A percentile compares a stretch with the other conserved stretches of the same genome.
Evolutionary conservation across 1,139 yeast species (phyloP).

Genomic region (Protomyces inouyei): DNA sequence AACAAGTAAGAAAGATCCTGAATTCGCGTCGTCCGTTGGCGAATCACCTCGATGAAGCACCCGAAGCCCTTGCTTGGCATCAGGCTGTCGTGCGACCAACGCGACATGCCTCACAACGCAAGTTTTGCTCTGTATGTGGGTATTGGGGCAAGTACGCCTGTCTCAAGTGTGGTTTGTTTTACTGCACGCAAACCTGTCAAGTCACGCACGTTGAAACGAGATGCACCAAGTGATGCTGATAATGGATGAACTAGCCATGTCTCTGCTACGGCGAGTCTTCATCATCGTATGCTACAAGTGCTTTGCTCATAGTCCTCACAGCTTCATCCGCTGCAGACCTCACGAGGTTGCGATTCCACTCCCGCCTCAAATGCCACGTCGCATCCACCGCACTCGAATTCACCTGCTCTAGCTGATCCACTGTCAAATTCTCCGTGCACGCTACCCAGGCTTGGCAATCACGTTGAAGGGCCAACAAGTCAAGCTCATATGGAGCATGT

Average conservation of each 20-base stretch:
- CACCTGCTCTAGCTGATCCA: constrained; percentile 69
- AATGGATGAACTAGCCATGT: not conserved
- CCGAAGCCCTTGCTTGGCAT: constrained; percentile 35
- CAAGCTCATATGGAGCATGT: constrained; percentile 38
- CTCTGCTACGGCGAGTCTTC: no score
- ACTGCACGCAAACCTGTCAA: constrained; percentile 42
- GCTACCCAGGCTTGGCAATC: constrained; percentile 40
- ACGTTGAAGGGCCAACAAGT: constrained; percentile 37
- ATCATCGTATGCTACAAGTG: not conserved
- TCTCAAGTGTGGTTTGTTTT: constrained; percentile 41
- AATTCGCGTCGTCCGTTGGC: constrained; percentile 42
- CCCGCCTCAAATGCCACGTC: constrained; percentile 63
- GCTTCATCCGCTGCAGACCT: not conserved
- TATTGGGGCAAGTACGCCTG: constrained; percentile 42
- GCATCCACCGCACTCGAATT: constrained; percentile 70
- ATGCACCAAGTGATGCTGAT: constrained; percentile 34
- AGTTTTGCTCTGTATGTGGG: constrained; percentile 45
- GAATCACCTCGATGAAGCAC: constrained; percentile 45
- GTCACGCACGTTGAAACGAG: constrained; percentile 44
- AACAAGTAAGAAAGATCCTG: constrained; percentile 36
- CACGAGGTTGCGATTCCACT: constrained; percentile 54
- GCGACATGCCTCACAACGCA: constrained; percentile 40
- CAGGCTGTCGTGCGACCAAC: constrained; percentile 38
- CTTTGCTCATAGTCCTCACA: not conserved
- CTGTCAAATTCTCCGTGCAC: constrained; percentile 49